These are phyloP conservation scores for Chrysoporthe cubensis DNA, from an alignment of 2,329 filamentous ascomycete species.

Conservation along the genomic window DNA sequence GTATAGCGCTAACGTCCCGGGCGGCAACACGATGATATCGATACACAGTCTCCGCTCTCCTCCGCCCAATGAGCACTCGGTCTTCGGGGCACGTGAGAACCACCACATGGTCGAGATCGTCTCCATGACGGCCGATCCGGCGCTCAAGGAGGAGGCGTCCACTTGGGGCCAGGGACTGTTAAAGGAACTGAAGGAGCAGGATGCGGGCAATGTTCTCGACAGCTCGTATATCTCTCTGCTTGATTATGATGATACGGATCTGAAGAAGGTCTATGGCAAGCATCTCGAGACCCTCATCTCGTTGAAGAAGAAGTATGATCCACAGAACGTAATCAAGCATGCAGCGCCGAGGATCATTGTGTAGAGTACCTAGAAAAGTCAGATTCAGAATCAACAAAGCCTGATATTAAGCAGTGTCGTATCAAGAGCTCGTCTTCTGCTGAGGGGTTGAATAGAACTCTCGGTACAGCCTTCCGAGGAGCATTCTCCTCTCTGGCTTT, in stretches of 20 bases:
- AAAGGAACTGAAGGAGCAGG: conserved; percentile 32
- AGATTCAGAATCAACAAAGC: not conserved
- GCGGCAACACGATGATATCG: conserved; percentile 17
- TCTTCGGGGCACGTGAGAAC: conserved; percentile 15
- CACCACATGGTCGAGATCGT: conserved; percentile 20
- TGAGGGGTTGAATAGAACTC: too few species aligned
- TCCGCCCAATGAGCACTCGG: conserved; percentile 6
- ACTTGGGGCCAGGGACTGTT: conserved; percentile 30
- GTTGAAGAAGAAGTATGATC: conserved; percentile 42
- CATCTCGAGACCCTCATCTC: conserved; percentile 30
- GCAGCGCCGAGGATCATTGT: conserved; percentile 3
- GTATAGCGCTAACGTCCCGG: conserved; percentile 5
- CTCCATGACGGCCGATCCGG: conserved; percentile 20
- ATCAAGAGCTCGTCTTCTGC: too few species aligned
- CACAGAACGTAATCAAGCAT: conserved; percentile 40
- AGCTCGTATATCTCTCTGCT: conserved; percentile 40
- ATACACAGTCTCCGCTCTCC: conserved; percentile 14
- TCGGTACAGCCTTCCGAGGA: conserved; percentile 73
- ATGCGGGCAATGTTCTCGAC: conserved; percentile 33
- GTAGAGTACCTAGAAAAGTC: not conserved
- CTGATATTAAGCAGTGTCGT: not conserved
- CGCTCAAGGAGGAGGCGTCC: conserved; percentile 2
- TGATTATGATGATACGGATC: conserved; percentile 32
- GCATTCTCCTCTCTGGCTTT: conserved; percentile 84
- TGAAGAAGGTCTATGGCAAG: conserved; percentile 37